Evolutionary conservation across 345 rosid species (phyloP).

Genomic region (Anacardium occidentale): DNA sequence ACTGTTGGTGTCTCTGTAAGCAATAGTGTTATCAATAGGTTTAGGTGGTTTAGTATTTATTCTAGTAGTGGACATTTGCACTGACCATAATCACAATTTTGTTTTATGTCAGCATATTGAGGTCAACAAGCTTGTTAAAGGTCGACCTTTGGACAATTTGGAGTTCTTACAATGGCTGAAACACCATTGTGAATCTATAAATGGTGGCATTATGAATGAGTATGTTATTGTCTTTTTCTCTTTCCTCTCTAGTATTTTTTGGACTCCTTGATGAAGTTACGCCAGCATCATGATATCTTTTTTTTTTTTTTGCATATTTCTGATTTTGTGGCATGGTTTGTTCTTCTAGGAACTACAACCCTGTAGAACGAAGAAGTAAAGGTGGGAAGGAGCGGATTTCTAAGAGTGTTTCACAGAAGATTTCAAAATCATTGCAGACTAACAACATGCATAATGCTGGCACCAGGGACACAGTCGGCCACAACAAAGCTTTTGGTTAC

Average conservation of each 20-base stretch:
- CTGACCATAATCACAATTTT: not conserved
- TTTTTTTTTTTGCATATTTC: not conserved
- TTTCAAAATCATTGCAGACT: conserved; percentile 73
- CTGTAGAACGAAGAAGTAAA: conserved; percentile 77
- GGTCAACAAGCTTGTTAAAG: conserved; percentile 90
- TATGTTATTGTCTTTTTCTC: conserved; percentile 26
- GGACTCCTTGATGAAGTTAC: not conserved
- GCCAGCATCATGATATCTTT: not conserved
- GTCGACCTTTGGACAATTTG: conserved; percentile 93
- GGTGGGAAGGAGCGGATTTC: conserved; percentile 62
- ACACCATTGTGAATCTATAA: conserved; percentile 89
- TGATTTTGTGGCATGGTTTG: not conserved
- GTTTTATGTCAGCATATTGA: conserved; percentile 64
- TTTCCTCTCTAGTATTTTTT: not conserved
- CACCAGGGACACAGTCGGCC: conserved; percentile 29
- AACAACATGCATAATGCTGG: conserved; percentile 51
- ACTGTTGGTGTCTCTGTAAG: not conserved
- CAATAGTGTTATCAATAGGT: not conserved
- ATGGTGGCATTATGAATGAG: conserved; percentile 98
- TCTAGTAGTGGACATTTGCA: not conserved
- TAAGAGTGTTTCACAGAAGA: conserved; percentile 59
- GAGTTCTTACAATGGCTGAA: conserved; percentile 97
- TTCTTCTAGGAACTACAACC: conserved; percentile 75
- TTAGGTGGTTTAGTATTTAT: not conserved
- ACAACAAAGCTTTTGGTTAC: conserved; percentile 40